These are phyloP conservation scores for Spencermartinsiella europaea DNA, from an alignment of 805 yeast species.

Conservation along the genomic window DNA sequence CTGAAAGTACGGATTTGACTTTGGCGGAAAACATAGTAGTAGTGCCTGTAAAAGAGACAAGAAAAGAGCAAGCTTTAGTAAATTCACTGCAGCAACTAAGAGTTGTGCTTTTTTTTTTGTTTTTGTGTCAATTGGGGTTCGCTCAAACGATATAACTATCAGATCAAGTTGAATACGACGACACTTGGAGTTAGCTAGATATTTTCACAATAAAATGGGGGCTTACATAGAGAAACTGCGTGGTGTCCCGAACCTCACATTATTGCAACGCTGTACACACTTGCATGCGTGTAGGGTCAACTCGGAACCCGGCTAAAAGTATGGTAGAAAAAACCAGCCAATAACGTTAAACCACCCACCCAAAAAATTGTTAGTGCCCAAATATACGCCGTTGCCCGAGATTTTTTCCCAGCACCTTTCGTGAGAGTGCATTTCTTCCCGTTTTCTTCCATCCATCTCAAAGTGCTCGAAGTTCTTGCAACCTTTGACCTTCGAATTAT, in stretches of 20 bases:
- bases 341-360: neutral
- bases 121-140: no score
- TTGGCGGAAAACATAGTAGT: conserved; percentile 41
- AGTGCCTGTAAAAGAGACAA: neutral
- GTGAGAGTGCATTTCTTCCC: conserved; percentile 3
- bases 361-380: neutral
- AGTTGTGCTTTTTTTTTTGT: no score
- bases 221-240: no score
- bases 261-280: no score
- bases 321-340: neutral
- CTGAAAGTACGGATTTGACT: conserved; percentile 65
- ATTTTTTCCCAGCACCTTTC: neutral
- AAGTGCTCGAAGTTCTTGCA: neutral
- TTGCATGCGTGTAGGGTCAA: no score
- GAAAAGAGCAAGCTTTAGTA: no score
- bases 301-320: neutral
- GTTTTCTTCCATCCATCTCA: conserved; percentile 5
- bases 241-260: no score
- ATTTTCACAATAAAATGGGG: no score
- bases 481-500: neutral
- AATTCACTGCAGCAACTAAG: no score
- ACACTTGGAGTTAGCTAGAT: no score
- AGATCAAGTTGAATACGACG: no score
- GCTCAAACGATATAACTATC: no score
- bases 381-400: conserved; percentile 1